Base-by-base conservation (phyloP, 2,329 filamentous ascomycete genomes). In the Paraphoma sp. region DNA sequence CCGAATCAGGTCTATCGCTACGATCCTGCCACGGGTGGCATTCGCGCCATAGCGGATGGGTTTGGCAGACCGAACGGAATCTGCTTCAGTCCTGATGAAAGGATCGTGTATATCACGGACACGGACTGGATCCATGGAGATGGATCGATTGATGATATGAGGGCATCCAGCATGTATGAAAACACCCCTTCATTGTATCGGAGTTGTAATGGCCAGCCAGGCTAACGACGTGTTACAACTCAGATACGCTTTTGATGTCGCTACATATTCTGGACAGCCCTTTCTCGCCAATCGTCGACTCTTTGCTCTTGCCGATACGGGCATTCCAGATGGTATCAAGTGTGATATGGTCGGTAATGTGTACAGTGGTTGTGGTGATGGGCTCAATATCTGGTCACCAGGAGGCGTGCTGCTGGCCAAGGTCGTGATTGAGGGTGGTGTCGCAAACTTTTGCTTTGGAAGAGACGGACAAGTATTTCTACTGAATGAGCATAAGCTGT, bases 381-480 rank as follows among this genome's bases (percentile, higher is more conserved):
- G 82, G 2, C 67, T 84, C 11, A 80, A 83, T 53, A 74, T 84
- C 6, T 84, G 80, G 79, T 79, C 70, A 40, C 57, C 76, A 0
- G 78, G 72, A 2, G 81, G 82, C 1, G 68, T 69, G 5, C 67
- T 81, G 1, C 70, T 84, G n/a, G 82, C 81, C 2, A 67, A 64
- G 14, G 44, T 65, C 1, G 14, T 62, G 17, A 43, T 70, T 10
- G 53, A 56, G 1, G 80, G 79, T 0, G 80, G 79, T 0, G 74
- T 77, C 2, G 77, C 81, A 0, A 82, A 83, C 56, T 84, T 84
- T 53, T 82, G 78, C 40, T 84, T 84, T 54, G 80, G 81, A 0
- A 70, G 64, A 8, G 59, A 76, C 1, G 81, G 82, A 0, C 75
- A 81, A 56, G 58, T 84, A 23, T 81, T 83, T 38, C 68, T 83